Evolutionary conservation across 495 filamentous ascomycete species (phyloP), one percentile per base, ranked within the genome.

Genomic region (Hyaloscypha variabilis): DNA sequence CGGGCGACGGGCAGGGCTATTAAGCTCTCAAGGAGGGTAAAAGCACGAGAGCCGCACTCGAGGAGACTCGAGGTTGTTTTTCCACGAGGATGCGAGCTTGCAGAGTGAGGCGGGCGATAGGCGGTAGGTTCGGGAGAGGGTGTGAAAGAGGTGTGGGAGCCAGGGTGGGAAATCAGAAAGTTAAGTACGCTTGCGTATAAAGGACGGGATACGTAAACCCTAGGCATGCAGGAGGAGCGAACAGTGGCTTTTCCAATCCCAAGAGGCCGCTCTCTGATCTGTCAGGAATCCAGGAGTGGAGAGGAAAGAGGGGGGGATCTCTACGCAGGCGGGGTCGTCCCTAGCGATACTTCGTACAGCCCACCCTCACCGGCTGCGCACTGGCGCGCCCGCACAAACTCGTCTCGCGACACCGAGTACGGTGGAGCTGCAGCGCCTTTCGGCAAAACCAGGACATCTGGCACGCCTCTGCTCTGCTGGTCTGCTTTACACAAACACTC

Each of bases 291-390:
- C 13, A 34, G 31, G 31, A 34, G 31, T 34, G 31, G 1, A 34
- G 39, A 11, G 39, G 39, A 46, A n/a, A n/a, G n/a, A n/a, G n/a
- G n/a, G 39, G 39, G 13, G 39, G 17, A 46, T 46, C 39, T n/a
- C n/a, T n/a, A n/a, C n/a, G n/a, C n/a, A 6, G 26, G 46, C 28
- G 60, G 60, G 60, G 60, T 62, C 60, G 52, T 62, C 49, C n/a
- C n/a, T n/a, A n/a, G n/a, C n/a, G n/a, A n/a, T n/a, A n/a, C n/a
- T n/a, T n/a, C n/a, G n/a, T n/a, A n/a, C n/a, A n/a, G n/a, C n/a
- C n/a, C n/a, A n/a, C n/a, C n/a, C n/a, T n/a, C n/a, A n/a, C n/a
- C 39, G 39, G 39, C 13, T 17, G 6, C 39, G 39, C 39, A 46
- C 39, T 46, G 39, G 39, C 39, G 39, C 39, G 4, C 39, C 19